A percentile compares a stretch with the other conserved stretches of the same genome.
phyloP scores from a whole-genome alignment of 2,329 filamentous ascomycete genomes.

The Trichophyton equinum region DNA sequence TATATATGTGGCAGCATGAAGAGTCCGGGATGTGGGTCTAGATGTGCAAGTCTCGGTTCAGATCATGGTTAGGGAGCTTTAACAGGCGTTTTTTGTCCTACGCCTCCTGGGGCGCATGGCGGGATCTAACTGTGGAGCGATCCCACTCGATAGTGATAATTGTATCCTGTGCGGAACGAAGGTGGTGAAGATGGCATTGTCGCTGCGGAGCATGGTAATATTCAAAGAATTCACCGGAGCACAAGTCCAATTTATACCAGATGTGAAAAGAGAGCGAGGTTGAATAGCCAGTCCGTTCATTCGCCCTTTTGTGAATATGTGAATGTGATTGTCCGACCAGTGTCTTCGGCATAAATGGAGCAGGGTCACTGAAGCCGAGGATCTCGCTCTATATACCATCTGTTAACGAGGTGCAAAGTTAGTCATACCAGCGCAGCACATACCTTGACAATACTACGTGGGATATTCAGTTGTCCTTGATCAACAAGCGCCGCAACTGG shows the following conservation, averaged over 20 bases:
- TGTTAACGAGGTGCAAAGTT: not conserved
- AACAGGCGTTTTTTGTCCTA: not conserved
- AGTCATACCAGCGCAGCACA: not conserved
- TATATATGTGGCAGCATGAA: not conserved
- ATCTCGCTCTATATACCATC: conserved; percentile 26
- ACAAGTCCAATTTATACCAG: conserved; percentile 7
- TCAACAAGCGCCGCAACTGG: conserved; percentile 35
- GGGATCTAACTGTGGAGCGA: not conserved
- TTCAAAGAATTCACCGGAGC: not conserved
- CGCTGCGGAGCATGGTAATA: not conserved
- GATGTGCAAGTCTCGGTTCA: not conserved
- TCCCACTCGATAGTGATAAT: not conserved
- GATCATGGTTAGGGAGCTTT: not conserved
- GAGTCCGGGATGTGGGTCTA: not conserved
- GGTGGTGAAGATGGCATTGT: not conserved
- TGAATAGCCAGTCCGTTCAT: no score
- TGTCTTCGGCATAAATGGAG: conserved; percentile 29
- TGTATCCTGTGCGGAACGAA: not conserved
- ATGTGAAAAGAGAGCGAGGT: no score
- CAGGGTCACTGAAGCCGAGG: conserved; percentile 34
- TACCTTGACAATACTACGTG: conserved; percentile 27
- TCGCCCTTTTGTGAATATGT: no score
- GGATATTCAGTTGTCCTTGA: conserved; percentile 28
- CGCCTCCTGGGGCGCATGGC: not conserved
- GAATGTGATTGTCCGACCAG: no score